Evolutionary conservation across 805 yeast species (phyloP).

Genomic region (Nakazawaea anatomiae): DNA sequence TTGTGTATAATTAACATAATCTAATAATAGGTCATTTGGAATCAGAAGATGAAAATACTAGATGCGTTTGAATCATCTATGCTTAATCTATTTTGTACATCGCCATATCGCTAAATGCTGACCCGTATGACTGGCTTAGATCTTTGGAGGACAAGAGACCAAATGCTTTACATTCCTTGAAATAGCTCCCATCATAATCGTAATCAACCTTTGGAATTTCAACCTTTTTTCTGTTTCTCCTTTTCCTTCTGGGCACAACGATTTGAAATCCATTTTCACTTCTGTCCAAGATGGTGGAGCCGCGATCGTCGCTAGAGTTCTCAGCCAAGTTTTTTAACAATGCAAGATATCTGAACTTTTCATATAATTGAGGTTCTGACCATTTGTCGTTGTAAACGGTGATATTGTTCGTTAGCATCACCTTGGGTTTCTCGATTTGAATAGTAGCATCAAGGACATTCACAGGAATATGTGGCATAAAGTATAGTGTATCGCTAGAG

Average conservation of each 20-base stretch:
- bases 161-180: conserved; percentile 11
- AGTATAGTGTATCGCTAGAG: conserved; percentile 14
- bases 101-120: conserved; percentile 21
- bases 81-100: conserved; percentile 9
- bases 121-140: conserved; percentile 15
- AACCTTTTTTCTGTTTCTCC: conserved; percentile 14
- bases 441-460: conserved; percentile 21
- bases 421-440: conserved; percentile 15
- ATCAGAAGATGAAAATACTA: background rate
- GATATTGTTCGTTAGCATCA: conserved; percentile 25
- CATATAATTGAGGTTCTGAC: conserved; percentile 19
- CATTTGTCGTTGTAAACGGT: conserved; percentile 21
- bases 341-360: conserved; percentile 23
- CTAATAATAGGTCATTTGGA: background rate
- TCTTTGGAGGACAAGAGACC: conserved; percentile 12
- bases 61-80: background rate
- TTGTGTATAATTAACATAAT: background rate
- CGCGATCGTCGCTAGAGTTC: background rate
- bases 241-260: background rate
- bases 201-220: conserved; percentile 19
- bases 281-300: background rate
- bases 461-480: conserved; percentile 29
- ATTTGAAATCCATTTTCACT: background rate
- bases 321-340: conserved; percentile 1
- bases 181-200: conserved; percentile 17